Percentiles rank a stretch among this genome's conserved stretches.
These are phyloP conservation scores for Camelina laxa DNA, from an alignment of 345 rosid genomes.

Conservation along the genomic window DNA sequence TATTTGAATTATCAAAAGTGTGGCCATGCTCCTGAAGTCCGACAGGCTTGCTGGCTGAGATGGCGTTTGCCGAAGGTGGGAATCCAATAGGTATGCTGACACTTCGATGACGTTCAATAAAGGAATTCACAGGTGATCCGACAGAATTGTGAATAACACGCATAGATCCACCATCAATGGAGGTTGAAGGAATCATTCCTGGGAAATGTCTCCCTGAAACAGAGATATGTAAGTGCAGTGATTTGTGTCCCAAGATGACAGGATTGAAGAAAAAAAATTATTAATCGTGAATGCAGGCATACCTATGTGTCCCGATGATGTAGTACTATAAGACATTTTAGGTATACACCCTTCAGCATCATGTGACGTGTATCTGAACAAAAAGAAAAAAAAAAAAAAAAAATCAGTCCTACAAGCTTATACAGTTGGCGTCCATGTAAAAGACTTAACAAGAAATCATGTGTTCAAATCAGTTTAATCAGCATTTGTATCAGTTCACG, in stretches of 20 bases:
- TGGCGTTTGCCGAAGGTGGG: slow-evolving; percentile 61
- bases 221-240: slow-evolving; percentile 35
- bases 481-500: slow-evolving; percentile 26
- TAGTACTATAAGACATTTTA: slow-evolving; percentile 52
- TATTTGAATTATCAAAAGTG: slow-evolving; percentile 56
- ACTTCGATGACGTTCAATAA: slow-evolving; percentile 66
- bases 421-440: slow-evolving; percentile 16
- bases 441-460: slow-evolving; percentile 24
- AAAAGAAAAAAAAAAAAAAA: slow-evolving; percentile 1
- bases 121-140: slow-evolving; percentile 53
- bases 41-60: slow-evolving; percentile 60
- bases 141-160: slow-evolving; percentile 54
- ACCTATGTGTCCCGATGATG: slow-evolving; percentile 57
- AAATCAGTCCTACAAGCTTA: slow-evolving; percentile 25
- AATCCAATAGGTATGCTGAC: slow-evolving; percentile 72
- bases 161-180: slow-evolving; percentile 62
- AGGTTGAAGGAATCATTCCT: slow-evolving; percentile 51
- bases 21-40: slow-evolving; percentile 60
- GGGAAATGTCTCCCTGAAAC: slow-evolving; percentile 52
- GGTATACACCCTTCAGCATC: slow-evolving; percentile 53
- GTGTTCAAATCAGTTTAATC: slow-evolving; percentile 17
- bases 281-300: slow-evolving; percentile 34
- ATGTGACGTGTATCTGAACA: slow-evolving; percentile 56
- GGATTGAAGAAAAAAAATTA: slow-evolving; percentile 19
- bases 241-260: slow-evolving; percentile 18